A percentile compares a stretch with the other conserved stretches of the same genome.
Conservation (phyloP, 2,329 filamentous ascomycete species). For the Coleophoma crateriformis region DNA sequence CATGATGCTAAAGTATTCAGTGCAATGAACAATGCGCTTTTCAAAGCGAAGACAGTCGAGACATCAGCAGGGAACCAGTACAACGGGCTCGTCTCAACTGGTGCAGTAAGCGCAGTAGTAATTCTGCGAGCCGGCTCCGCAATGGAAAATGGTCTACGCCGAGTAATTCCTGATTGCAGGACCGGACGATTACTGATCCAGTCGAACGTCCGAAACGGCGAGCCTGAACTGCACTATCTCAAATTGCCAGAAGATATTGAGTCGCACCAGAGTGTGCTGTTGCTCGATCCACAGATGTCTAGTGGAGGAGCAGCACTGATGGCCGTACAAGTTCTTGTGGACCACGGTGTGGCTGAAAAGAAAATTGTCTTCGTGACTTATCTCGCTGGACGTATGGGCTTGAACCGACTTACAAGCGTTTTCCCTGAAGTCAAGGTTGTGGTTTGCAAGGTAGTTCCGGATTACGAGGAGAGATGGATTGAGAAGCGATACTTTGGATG, state of each 20-base stretch:
- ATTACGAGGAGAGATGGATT: constrained; percentile 83
- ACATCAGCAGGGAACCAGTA: constrained; percentile 71
- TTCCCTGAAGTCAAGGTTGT: constrained; percentile 86
- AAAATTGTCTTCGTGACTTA: constrained; percentile 92
- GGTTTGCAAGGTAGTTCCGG: constrained; percentile 73
- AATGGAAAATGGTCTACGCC: constrained; percentile 80
- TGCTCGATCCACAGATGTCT: constrained; percentile 92
- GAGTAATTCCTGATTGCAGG: constrained; percentile 88
- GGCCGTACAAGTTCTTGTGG: constrained; percentile 92
- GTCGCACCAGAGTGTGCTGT: constrained; percentile 72
- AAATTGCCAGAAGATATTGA: constrained; percentile 71
- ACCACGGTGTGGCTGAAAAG: constrained; percentile 82
- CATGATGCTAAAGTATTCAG: constrained; percentile 32
- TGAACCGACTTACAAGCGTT: constrained; percentile 81
- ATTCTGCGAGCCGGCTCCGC: constrained; percentile 85
- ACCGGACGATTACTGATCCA: constrained; percentile 89
- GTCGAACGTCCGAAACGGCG: constrained; percentile 76
- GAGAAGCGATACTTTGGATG: constrained; percentile 90
- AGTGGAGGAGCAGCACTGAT: constrained; percentile 82
- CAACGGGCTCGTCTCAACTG: constrained; percentile 62
- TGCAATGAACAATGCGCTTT: constrained; percentile 72
- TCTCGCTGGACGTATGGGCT: constrained; percentile 75
- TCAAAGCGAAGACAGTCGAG: constrained; percentile 54
- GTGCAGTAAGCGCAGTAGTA: constrained; percentile 78
- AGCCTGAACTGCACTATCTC: constrained; percentile 89